Evolutionary conservation across 768 basidiomycete genomes (phyloP), one percentile per base, ranked within the genome.

Genomic region (Tricholoma matsutake): DNA sequence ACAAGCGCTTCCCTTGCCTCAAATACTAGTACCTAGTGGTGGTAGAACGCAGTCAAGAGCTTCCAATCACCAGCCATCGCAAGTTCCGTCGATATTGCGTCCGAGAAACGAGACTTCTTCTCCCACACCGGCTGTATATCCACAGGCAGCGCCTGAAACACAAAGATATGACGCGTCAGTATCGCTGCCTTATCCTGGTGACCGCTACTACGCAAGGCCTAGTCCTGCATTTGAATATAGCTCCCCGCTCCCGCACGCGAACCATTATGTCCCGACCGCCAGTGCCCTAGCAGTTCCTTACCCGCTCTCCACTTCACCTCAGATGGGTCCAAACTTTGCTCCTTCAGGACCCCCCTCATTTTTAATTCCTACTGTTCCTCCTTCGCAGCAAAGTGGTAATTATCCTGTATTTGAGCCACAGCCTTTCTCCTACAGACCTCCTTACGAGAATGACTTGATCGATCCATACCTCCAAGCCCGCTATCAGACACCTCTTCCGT

Each of bases 401-500:
- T 53, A 61, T 52, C 11, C 6, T n/a, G 9, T 43, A 41, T 18
- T 55, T 45, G 45, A 31, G 25, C 32, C 29, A 6, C 54, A 39
- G 28, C 43, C 61, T 18, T 28, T 64, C 57, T 47, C 64, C 32
- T 64, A 72, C 56, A 45, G 65, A 55, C 60, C 60, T 49, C 45
- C 61, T 55, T 18, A 49, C 28, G 20, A 63, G 5, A 63, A 58
- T 28, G 71, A 74, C 28, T 58, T 77, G 6, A 77, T 75, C 1
- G 81, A 82, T 64, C 78, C 80, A 28, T 77, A 81, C 64, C 71
- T 80, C 8, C 68, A 74, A 37, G 71, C 69, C 20, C 80, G 85
- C 18, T 87, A 87, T 68, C 77, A 79, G 49, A 73, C 79, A 0
- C 84, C 86, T 14, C 71, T 86, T 14, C 84, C 85, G 3, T 75